Conservation (phyloP, 768 basidiomycete species). For the Dacryopinax primogenitus region DNA sequence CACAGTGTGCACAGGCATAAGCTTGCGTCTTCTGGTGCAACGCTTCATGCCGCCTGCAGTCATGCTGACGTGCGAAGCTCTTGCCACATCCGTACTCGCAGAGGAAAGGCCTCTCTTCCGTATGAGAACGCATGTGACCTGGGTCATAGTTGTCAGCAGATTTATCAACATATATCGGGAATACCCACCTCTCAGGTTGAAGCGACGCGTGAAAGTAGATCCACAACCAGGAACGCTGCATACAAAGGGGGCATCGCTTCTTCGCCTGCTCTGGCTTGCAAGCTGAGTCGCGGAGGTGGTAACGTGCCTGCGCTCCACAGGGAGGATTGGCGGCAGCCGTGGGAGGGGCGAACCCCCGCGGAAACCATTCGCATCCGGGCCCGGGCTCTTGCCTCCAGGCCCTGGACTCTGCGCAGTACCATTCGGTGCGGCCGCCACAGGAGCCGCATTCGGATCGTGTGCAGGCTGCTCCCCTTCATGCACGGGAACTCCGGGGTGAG, state of each 20-base stretch:
- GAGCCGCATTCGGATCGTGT: slow-evolving; percentile 14
- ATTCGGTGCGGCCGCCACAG: slow-evolving; percentile 16
- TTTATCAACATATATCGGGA: slow-evolving; percentile 4
- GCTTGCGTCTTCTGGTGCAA: slow-evolving; percentile 73
- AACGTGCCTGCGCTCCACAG: slow-evolving; percentile 89
- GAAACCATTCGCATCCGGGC: slow-evolving; percentile 7
- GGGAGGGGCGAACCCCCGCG: slow-evolving; percentile 24
- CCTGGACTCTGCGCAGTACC: slow-evolving; percentile 13
- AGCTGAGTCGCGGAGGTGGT: slow-evolving; percentile 88
- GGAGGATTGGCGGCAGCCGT: slow-evolving; percentile 70
- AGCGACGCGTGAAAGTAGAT: slow-evolving; percentile 90
- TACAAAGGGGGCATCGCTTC: slow-evolving; percentile 83
- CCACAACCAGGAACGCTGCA: slow-evolving; percentile 94
- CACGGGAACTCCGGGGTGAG: not conserved
- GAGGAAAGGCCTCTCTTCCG: slow-evolving; percentile 86
- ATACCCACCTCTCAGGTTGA: slow-evolving; percentile 64
- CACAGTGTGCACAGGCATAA: slow-evolving; percentile 82
- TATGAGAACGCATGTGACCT: slow-evolving; percentile 91
- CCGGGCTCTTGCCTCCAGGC: slow-evolving; percentile 17
- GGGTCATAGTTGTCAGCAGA: slow-evolving; percentile 17
- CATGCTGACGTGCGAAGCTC: slow-evolving; percentile 88
- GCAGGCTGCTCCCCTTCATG: not conserved
- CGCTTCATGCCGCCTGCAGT: slow-evolving; percentile 95
- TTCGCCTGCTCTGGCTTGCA: slow-evolving; percentile 74
- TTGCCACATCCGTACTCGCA: slow-evolving; percentile 92